These are phyloP conservation scores for Ophiostoma ips DNA, from an alignment of 2,329 filamentous ascomycete species.

Conservation along the genomic window DNA sequence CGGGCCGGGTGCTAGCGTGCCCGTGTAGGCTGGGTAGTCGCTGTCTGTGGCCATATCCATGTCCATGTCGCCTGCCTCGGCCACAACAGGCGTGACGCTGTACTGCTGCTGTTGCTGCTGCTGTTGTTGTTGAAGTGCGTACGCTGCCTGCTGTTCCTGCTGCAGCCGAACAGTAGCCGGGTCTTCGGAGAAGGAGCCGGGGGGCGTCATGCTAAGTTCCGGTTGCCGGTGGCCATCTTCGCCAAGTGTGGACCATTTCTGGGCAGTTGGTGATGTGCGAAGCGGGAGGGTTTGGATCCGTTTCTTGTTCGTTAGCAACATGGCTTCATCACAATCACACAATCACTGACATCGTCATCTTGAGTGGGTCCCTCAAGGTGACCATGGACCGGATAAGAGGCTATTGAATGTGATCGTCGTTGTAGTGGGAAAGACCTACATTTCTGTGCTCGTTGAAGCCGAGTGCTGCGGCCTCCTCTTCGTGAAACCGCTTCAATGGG, in stretches of 20 bases:
- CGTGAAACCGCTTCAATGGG: conserved; percentile 31
- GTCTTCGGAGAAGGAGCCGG: conserved; percentile 28
- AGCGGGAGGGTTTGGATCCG: conserved; percentile 39
- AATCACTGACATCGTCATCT: no score
- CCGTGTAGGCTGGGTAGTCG: conserved; percentile 3
- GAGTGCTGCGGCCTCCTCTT: conserved; percentile 27
- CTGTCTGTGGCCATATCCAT: conserved; percentile 38
- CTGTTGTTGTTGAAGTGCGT: background rate
- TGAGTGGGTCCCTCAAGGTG: background rate
- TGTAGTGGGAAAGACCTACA: conserved; percentile 21
- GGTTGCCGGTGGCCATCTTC: conserved; percentile 16
- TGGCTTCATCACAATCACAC: background rate
- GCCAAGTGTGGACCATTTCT: conserved; percentile 20
- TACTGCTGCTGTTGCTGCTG: conserved; percentile 12
- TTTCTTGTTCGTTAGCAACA: conserved; percentile 29
- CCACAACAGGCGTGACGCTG: conserved; percentile 9
- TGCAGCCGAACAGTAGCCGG: conserved; percentile 1
- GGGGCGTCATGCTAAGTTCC: conserved; percentile 24
- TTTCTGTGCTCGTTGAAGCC: conserved; percentile 38
- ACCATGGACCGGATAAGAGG: background rate
- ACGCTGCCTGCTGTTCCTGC: conserved; percentile 1
- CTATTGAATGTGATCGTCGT: background rate
- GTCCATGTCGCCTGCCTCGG: conserved; percentile 25
- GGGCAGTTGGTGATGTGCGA: conserved; percentile 29
- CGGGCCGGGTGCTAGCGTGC: conserved; percentile 17